Base-by-base conservation (phyloP, 176 grass and related monocot genomes). In the Oryza glumipatula region DNA sequence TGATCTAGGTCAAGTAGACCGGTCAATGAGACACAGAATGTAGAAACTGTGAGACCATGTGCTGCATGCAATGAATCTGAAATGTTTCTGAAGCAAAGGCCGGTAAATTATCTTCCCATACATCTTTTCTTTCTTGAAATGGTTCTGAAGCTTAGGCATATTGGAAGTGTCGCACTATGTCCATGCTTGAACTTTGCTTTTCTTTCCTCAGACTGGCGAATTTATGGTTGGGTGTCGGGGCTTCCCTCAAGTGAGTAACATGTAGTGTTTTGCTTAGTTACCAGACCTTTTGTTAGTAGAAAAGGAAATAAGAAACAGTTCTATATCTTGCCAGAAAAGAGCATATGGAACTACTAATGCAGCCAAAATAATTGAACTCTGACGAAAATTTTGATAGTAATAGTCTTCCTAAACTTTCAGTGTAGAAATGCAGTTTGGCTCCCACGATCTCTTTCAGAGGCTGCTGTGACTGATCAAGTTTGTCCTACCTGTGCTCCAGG, bases 351-450 rank as follows among this genome's bases (percentile, higher is more conserved):
- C 11, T 41, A 52, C 26, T 58, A 3, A 24, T 14, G 52, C 26
- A 61, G 28, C 28, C 28, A 28, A 28, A 28, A 28, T 28, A 28
- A 30, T 70, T 76, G 36, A 87, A 61, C 13, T 74, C 69, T 4
- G 17, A 19, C 49, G 16, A 73, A 43, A 39, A 64, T 67, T 49
- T 52, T 78, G 65, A 2, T 83, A 54, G 30, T 82, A 60, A 60
- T 77, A 51, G n/a, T 58, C 19, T 45, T 68, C 39, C 67, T 85
- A 21, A 90, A 74, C 82, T 90, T 86, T 65, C 91, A 94, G 96
- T 98, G 96, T 90, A 88, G 91, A 78, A 98, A 90, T 60, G 96
- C 92, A 45, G 93, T 95, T 75, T 98, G 96, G 96, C 96, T 98
- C 51, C 96, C 96, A 30, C 89, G 91, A 68, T 95, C 91, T 30